A percentile compares a stretch with the other conserved stretches of the same genome.
phyloP scores from a whole-genome alignment of 2,329 filamentous ascomycete species.

The Aureobasidium uvarum region DNA sequence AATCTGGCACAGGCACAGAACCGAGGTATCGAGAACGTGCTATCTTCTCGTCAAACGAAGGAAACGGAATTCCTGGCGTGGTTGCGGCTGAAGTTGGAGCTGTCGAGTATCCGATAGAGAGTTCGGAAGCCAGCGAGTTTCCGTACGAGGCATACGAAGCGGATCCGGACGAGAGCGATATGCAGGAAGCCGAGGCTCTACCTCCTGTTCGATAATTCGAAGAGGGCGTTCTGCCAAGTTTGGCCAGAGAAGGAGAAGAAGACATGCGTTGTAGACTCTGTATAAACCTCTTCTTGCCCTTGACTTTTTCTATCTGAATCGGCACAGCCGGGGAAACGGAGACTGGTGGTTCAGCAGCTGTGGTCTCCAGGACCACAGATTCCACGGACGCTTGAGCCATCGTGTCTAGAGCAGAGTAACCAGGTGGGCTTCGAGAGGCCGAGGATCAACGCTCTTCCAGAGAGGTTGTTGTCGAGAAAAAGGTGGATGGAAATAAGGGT shows the following conservation, averaged over 20 bases:
- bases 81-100: conserved; percentile 54
- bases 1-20: conserved; percentile 63
- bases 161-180: conserved; percentile 56
- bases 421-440: not conserved
- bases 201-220: conserved; percentile 62
- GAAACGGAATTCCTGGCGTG: conserved; percentile 47
- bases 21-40: conserved; percentile 51
- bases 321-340: not conserved
- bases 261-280: conserved; percentile 76
- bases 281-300: conserved; percentile 67
- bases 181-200: conserved; percentile 65
- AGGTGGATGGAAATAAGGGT: conserved; percentile 6
- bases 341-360: not conserved
- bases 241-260: conserved; percentile 70
- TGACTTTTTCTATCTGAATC: conserved; percentile 55
- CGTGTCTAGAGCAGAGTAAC: not conserved
- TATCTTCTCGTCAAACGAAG: conserved; percentile 53
- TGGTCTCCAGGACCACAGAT: conserved; percentile 20
- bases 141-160: conserved; percentile 52
- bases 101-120: conserved; percentile 57
- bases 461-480: conserved; percentile 12
- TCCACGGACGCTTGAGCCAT: conserved; percentile 24
- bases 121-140: conserved; percentile 47
- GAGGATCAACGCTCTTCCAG: conserved; percentile 4
- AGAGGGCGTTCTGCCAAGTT: conserved; percentile 62